Evolutionary conservation across 257 asterid genomes (phyloP), one percentile per base, ranked within the genome.

Genomic region (Fraxinus pennsylvanica): DNA sequence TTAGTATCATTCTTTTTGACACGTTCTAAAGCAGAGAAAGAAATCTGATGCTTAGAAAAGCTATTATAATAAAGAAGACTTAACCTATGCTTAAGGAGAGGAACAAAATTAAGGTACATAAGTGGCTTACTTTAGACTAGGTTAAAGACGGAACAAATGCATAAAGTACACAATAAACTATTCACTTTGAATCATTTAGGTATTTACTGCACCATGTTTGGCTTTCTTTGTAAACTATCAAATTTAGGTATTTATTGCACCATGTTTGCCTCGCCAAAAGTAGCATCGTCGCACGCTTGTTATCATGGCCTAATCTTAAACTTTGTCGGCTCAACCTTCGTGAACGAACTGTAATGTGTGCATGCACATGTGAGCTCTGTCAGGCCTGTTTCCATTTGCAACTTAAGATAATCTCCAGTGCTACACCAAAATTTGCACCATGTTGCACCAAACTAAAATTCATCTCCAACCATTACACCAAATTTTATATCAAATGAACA

Each of bases 41-140:
- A 74, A 85, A 73, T 73, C 71, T 36, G 76, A 82, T 38, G 47
- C 74, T 63, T 73, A 78, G 2, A 80, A 47, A 15, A 72, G 22
- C 12, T 82, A 74, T 4, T 38, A 78, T 43, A 71, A 63, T n/a
- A 3, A 32, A 84, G 76, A 39, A 76, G 71, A 82, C 90, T 75
- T 86, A 80, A 84, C 73, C 84, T 12, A 70, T 68, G 68, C 32
- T 74, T 84, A 82, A 80, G 73, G 47, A 45, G 27, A 50, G 74
- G 67, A 71, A 79, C 73, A 65, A 71, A 76, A 76, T 61, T 77
- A 74, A 71, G 80, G 87, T 57, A 17, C 67, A 36, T 61, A 75
- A 86, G 89, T 76, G 71, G 78, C 88, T 87, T 89, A 75, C 88
- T 84, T 89, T 85, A 74, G 74, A 73, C 68, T 78, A 15, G 54